Evolutionary conservation across 306 rosid genomes (phyloP).

Genomic region (Styphnolobium japonicum): DNA sequence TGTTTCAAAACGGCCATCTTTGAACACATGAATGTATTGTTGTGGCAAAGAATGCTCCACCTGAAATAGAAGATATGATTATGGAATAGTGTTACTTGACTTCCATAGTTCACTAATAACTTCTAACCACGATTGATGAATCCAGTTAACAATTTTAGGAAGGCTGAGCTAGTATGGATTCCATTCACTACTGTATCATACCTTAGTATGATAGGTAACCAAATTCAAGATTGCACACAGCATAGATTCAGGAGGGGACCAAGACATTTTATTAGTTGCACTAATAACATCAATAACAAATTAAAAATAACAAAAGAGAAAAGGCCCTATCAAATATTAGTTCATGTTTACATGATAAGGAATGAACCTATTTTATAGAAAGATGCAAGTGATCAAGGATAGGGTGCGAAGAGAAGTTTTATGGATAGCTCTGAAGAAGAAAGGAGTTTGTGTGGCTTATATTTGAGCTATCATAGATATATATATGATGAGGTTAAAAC

Average conservation of each 20-base stretch:
- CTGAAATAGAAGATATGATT: slow-evolving; percentile 42
- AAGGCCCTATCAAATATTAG: neutral
- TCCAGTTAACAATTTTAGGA: neutral
- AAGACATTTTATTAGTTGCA: neutral
- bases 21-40: slow-evolving; percentile 66
- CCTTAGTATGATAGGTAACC: neutral
- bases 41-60: slow-evolving; percentile 95
- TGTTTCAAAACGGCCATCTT: slow-evolving; percentile 86
- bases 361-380: neutral
- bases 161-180: neutral
- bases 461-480: no score
- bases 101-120: neutral
- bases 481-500: no score
- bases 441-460: no score
- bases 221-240: neutral
- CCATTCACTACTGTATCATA: neutral
- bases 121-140: neutral
- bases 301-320: neutral
- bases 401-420: no score
- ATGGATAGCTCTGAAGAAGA: no score
- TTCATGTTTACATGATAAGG: neutral
- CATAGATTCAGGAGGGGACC: neutral
- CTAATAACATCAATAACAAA: neutral
- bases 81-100: slow-evolving; percentile 5
- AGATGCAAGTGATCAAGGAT: neutral